Evolutionary conservation across 139 green algal genomes (phyloP).

Genomic region (Tetradesmus lagerheimii): DNA sequence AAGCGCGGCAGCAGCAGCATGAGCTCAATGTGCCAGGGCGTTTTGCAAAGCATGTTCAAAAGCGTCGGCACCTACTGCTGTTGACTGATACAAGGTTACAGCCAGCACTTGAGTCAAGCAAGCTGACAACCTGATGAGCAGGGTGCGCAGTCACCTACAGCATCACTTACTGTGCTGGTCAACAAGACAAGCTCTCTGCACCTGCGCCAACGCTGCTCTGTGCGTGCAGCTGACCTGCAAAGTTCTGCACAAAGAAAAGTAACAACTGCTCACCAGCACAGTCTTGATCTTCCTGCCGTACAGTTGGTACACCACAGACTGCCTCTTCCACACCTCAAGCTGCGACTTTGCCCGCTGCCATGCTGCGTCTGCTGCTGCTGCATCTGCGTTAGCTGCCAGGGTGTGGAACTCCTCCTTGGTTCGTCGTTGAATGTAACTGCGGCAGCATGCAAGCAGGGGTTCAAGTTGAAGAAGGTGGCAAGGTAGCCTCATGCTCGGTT

Average conservation of each 20-base stretch:
- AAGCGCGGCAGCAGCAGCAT: not conserved
- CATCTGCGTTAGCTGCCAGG: constrained; percentile 32
- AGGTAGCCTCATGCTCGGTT: not conserved
- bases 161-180: not conserved
- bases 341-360: constrained; percentile 61
- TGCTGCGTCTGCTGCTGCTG: constrained; percentile 39
- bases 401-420: constrained; percentile 65
- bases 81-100: too few relatives aligned
- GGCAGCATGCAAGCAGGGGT: not conserved
- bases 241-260: too few relatives aligned
- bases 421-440: constrained; percentile 76
- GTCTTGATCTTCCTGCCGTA: constrained; percentile 78
- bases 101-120: too few relatives aligned
- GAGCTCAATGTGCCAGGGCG: not conserved
- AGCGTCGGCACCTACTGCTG: not conserved
- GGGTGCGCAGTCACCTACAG: too few relatives aligned
- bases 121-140: too few relatives aligned
- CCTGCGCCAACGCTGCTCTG: too few relatives aligned
- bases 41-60: not conserved
- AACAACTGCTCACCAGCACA: constrained; percentile 75
- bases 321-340: constrained; percentile 70
- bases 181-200: not conserved
- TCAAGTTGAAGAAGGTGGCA: not conserved
- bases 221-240: not conserved
- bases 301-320: constrained; percentile 77